Base-by-base conservation (phyloP, 768 basidiomycete genomes). In the Lanmaoa rubissima region DNA sequence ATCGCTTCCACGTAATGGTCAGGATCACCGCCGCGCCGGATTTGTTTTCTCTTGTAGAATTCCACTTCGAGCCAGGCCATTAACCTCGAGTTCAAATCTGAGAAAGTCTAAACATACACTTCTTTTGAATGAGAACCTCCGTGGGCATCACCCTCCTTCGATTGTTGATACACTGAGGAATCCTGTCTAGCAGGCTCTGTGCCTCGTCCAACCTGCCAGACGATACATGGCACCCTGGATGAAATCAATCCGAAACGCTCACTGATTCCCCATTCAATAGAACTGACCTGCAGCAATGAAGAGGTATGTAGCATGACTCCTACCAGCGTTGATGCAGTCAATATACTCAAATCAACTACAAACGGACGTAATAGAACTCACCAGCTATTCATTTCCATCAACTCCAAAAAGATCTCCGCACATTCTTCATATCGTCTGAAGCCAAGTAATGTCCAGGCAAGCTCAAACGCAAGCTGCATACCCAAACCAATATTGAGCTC, bases 221-320 rank as follows among this genome's bases (percentile, higher is more conserved):
- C 0, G 84, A 82, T 47, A 87, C 65, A 61, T 85, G 78, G 63
- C 90, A 92, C 1, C 90, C 87, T 79, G 40, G 6, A 38, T 35
- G 8, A 41, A 10, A 16, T 63, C 39, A 47, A 19, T 60, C 11
- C 3, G 31, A 53, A 45, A 46, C 3, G 16, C 19, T 35, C 40
- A 35, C 6, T 35, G 14, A 51, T 38, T 5, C 17, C 9, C 14
- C 34, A 31, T 50, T 21, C 34, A n/a, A 57, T 50, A n/a, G n/a
- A 53, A 54, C 72, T 51, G 28, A 73, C 83, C 87, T n/a, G 86
- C 88, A 21, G 87, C 85, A 35, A 90, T 80, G 67, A 86, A 90
- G 60, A 84, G 84, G 68, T 92, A 92, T 11, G 90, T 91, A 3
- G 81, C 88, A 50, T 88, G 90, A 65, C 85, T 86, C 88, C 87